Evolutionary conservation across 2,329 filamentous ascomycete species (phyloP).

Genomic region (Exophiala sp.): DNA sequence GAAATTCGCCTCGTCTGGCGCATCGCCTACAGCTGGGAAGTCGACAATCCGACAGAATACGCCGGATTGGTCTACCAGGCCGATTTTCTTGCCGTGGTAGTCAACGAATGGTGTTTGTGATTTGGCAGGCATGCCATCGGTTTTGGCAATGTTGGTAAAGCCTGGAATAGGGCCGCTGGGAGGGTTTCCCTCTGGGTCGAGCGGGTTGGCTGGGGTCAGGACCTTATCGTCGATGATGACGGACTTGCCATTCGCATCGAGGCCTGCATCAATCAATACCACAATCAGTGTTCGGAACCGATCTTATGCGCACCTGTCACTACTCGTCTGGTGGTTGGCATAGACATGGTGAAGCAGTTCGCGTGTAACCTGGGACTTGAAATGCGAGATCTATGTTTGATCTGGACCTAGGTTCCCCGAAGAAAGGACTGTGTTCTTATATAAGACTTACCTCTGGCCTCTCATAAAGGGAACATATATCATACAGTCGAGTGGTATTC

Average conservation of each 20-base stretch:
- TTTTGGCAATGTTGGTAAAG: slow-evolving; percentile 30
- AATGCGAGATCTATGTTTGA: neutral
- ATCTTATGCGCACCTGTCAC: slow-evolving; percentile 15
- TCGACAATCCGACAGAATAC: slow-evolving; percentile 29
- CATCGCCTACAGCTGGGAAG: slow-evolving; percentile 25
- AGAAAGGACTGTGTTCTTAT: too few species aligned
- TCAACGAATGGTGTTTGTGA: slow-evolving; percentile 28
- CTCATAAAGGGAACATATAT: too few species aligned
- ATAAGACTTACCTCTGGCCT: too few species aligned
- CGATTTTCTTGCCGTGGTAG: slow-evolving; percentile 29
- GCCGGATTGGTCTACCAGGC: slow-evolving; percentile 24
- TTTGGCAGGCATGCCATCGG: slow-evolving; percentile 27
- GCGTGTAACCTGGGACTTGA: neutral
- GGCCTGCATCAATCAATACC: slow-evolving; percentile 18
- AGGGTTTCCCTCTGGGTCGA: slow-evolving; percentile 24
- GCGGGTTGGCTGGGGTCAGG: slow-evolving; percentile 30
- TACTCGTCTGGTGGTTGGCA: slow-evolving; percentile 16
- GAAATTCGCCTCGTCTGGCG: slow-evolving; percentile 21
- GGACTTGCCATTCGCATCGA: slow-evolving; percentile 29
- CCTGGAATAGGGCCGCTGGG: slow-evolving; percentile 26
- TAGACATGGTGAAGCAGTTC: slow-evolving; percentile 9
- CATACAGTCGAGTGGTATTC: too few species aligned
- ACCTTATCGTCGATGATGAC: slow-evolving; percentile 30
- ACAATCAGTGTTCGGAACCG: neutral
- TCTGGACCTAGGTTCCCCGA: too few species aligned